Conservation (phyloP, 1,284 basidiomycete genomes). For the Malassezia equina region DNA sequence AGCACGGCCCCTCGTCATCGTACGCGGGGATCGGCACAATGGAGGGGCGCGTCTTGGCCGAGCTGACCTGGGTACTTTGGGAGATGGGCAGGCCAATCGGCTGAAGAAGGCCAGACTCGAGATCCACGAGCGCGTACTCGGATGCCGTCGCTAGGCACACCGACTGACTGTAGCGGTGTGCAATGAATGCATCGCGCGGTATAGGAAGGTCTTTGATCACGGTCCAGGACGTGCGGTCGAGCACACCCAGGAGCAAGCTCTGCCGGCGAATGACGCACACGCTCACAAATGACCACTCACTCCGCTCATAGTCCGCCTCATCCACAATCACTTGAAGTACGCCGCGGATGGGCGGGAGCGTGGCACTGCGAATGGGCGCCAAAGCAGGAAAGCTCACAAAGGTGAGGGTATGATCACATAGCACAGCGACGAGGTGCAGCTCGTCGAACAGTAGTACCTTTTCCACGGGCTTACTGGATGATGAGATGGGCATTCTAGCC, state of each 20-base stretch:
- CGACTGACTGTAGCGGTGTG: conserved; percentile 28
- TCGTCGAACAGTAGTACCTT: conserved; percentile 10
- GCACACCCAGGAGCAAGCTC: conserved; percentile 30
- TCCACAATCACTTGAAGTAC: conserved; percentile 20
- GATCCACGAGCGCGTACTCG: conserved; percentile 37
- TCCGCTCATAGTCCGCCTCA: conserved; percentile 14
- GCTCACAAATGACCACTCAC: conserved; percentile 18
- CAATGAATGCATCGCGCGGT: conserved; percentile 37
- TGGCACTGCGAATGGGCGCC: conserved; percentile 1
- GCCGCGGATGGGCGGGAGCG: conserved; percentile 17
- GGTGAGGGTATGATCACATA: conserved; percentile 19
- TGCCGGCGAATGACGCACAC: conserved; percentile 38
- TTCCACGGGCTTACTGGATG: conserved; percentile 17
- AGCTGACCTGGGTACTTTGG: conserved; percentile 33
- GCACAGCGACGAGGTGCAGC: conserved; percentile 12
- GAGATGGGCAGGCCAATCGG: conserved; percentile 43
- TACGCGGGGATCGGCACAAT: conserved; percentile 28
- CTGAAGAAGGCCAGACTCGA: conserved; percentile 24
- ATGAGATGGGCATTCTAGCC: conserved; percentile 2
- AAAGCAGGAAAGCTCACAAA: conserved; percentile 20
- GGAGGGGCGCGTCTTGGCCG: conserved; percentile 34
- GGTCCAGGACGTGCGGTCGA: conserved; percentile 23
- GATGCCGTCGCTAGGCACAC: conserved; percentile 41
- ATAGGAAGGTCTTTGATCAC: conserved; percentile 34
- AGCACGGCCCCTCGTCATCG: conserved; percentile 11